phyloP scores from a whole-genome alignment of 2,329 filamentous ascomycete genomes.

The Talaromyces sp. region DNA sequence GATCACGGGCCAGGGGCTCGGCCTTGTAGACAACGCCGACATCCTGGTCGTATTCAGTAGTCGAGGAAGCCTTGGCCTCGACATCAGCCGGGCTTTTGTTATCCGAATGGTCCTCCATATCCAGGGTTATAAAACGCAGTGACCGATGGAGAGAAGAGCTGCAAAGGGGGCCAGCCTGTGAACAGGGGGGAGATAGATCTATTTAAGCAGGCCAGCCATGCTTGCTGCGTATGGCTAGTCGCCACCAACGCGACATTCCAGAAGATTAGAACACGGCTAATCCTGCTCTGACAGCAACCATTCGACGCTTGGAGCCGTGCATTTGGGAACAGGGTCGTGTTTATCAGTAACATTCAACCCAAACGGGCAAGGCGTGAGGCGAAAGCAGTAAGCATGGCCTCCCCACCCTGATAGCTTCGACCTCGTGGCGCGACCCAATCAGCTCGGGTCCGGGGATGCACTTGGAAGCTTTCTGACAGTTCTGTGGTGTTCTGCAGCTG shows the following conservation, averaged over 20 bases:
- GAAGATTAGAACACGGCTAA: not conserved
- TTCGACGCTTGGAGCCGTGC: not conserved
- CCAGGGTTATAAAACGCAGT: not conserved
- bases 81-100: not conserved
- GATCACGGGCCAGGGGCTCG: conserved; percentile 20
- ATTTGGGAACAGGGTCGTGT: not conserved
- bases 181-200: not conserved
- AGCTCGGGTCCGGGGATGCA: not conserved
- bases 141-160: not conserved
- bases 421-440: not conserved
- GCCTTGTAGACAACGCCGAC: not conserved
- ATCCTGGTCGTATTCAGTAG: not conserved
- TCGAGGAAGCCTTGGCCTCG: not conserved
- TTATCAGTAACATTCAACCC: not conserved
- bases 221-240: not conserved
- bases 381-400: not conserved
- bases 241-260: not conserved
- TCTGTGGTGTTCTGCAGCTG: not conserved
- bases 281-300: not conserved
- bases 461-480: not conserved
- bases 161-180: not conserved
- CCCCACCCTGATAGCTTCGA: not conserved
- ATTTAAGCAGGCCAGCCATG: not conserved
- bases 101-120: not conserved
- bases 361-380: not conserved